Percentiles rank a stretch among this genome's conserved stretches.
Conservation (phyloP, 306 rosid species). For the Medicago lupulina region DNA sequence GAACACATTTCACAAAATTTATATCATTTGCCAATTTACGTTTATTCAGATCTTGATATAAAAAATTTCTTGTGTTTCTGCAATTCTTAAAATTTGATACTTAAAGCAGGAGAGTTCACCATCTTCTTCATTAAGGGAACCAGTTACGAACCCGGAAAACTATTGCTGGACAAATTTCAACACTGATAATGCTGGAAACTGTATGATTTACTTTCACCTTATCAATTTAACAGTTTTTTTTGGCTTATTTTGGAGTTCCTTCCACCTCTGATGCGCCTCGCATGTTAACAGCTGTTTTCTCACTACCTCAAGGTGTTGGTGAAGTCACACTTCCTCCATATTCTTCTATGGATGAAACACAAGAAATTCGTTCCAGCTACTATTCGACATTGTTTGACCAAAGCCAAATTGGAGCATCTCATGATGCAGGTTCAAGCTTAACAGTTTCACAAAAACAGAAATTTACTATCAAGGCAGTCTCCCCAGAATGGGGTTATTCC, state of each 20-base stretch:
- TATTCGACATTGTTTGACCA: conserved; percentile 56
- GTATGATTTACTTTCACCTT: conserved; percentile 53
- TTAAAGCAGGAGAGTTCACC: conserved; percentile 57
- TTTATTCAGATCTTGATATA: conserved; percentile 32
- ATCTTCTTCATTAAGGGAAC: conserved; percentile 47
- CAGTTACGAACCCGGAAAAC: conserved; percentile 51
- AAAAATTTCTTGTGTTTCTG: conserved; percentile 23
- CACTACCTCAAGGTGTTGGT: conserved; percentile 47
- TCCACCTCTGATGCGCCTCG: conserved; percentile 48
- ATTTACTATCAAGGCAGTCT: conserved; percentile 73
- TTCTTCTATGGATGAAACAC: conserved; percentile 54
- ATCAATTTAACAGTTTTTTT: conserved; percentile 16
- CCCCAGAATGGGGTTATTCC: conserved; percentile 91
- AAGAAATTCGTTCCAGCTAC: conserved; percentile 54
- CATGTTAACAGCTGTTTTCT: conserved; percentile 60
- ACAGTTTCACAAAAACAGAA: conserved; percentile 76
- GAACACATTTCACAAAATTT: conserved; percentile 38
- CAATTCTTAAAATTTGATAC: conserved; percentile 26
- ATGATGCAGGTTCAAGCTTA: conserved; percentile 62
- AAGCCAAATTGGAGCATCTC: conserved; percentile 54
- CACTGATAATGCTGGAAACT: conserved; percentile 46
- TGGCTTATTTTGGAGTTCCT: conserved; percentile 37
- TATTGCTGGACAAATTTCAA: conserved; percentile 56
- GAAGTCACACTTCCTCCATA: conserved; percentile 54
- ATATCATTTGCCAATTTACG: conserved; percentile 25